Percentiles rank a stretch among this genome's conserved stretches.
Conservation (phyloP, 2,329 filamentous ascomycete genomes). For the Phialocephala subalpina region DNA sequence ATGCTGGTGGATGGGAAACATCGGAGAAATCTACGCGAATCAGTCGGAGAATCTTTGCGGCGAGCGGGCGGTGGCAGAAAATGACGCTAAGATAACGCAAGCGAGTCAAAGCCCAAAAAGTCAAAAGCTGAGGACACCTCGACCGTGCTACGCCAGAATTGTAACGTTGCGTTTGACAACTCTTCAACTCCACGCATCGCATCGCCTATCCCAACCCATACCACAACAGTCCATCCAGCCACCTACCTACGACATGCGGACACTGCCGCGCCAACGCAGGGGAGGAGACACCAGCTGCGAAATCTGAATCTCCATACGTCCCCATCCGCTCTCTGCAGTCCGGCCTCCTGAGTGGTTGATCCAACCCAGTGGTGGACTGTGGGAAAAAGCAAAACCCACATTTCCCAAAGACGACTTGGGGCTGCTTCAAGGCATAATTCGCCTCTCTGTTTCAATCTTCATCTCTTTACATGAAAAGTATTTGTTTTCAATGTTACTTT, state of each 20-base stretch:
- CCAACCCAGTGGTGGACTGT: background rate
- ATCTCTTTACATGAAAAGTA: constrained; percentile 22
- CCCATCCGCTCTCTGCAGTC: background rate
- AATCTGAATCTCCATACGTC: constrained; percentile 10
- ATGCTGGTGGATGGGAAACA: constrained; percentile 12
- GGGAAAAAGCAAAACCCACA: constrained; percentile 1
- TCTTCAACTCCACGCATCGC: background rate
- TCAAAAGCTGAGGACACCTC: background rate
- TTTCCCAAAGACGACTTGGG: constrained; percentile 15
- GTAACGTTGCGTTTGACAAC: constrained; percentile 27
- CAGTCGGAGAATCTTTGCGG: background rate
- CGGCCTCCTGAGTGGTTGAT: constrained; percentile 2
- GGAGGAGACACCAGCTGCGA: constrained; percentile 3
- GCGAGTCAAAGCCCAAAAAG: constrained; percentile 5
- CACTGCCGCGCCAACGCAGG: constrained; percentile 27
- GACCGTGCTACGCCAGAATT: constrained; percentile 9
- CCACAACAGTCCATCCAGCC: background rate
- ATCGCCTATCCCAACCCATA: constrained; percentile 5
- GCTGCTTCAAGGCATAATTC: constrained; percentile 15
- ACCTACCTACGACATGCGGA: constrained; percentile 18
- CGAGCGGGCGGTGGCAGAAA: background rate
- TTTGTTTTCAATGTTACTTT: constrained; percentile 14
- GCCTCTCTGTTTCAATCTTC: constrained; percentile 17
- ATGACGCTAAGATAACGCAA: constrained; percentile 11
- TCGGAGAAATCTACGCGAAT: constrained; percentile 8